phyloP scores from a whole-genome alignment of 345 rosid species.

The Cardamine occulta region DNA sequence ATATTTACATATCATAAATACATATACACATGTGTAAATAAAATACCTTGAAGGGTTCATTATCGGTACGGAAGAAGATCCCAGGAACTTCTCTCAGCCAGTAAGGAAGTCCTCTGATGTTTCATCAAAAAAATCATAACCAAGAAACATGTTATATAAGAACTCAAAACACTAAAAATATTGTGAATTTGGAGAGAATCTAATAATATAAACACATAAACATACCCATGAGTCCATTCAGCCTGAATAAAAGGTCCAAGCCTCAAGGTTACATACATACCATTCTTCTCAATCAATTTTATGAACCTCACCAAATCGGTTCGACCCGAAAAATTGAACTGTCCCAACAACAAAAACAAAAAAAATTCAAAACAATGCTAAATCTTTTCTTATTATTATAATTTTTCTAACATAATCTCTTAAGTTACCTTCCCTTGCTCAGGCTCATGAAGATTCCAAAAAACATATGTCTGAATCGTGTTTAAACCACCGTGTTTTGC shows the following conservation, averaged over 20 bases:
- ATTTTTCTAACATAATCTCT: constrained; percentile 7
- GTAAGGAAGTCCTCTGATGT: constrained; percentile 79
- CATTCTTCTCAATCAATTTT: constrained; percentile 58
- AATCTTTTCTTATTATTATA: neutral
- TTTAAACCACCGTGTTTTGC: constrained; percentile 65
- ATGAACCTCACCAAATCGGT: constrained; percentile 78
- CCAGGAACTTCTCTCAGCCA: constrained; percentile 81
- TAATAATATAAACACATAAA: constrained; percentile 15
- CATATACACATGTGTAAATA: neutral
- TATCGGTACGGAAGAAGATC: constrained; percentile 77
- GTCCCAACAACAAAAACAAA: constrained; percentile 12
- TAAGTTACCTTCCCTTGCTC: constrained; percentile 43
- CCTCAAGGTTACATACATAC: constrained; percentile 67
- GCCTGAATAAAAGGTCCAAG: constrained; percentile 94
- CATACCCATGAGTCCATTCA: constrained; percentile 98
- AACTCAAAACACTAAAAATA: neutral
- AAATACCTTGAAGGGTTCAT: constrained; percentile 77
- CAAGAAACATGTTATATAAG: constrained; percentile 22
- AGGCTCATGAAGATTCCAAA: constrained; percentile 74
- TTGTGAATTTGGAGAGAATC: neutral
- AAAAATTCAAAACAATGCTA: neutral
- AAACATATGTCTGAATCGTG: constrained; percentile 69
- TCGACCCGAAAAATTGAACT: constrained; percentile 75
- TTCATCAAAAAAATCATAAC: constrained; percentile 17
- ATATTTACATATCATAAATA: neutral